Base-by-base conservation (phyloP, 2,329 filamentous ascomycete species). In the Alternaria sp. region DNA sequence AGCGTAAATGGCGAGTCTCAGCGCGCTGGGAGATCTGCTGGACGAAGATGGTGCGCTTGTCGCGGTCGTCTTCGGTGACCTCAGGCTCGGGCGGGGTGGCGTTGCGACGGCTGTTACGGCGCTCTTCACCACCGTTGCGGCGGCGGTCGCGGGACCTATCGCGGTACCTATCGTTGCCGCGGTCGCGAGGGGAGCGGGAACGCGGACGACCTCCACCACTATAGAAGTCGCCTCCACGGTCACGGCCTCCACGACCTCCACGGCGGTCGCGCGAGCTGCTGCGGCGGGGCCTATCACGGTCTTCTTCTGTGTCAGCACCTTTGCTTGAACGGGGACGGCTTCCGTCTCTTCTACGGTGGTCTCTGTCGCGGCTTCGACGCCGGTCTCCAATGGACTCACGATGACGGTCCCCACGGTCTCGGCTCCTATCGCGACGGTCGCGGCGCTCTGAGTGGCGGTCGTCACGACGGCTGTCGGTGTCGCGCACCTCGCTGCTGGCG, bases 1-100 rank as follows among this genome's bases (percentile, higher is more conserved):
- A 86, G 78, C 96, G 94, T 64, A 99, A 84, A 78, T 98, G 93
- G 73, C 92, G 93, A 55, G 92, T 97, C 70, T 94, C 89, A 66
- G 98, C 85, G 74, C 95, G 91, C 68, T 93, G 93, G 68, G 95
- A 95, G 75, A 99, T 90, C 80, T 99, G 95, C 83, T 99, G 95
- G 54, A 99, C 95, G 77, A 99, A 99, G 59, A 99, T 92, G 58
- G 96, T 99, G 72, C 95, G 91, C 71, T 92, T 90, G 81, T 99
- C 95, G 74, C 94, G 90, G 80, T 99, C 95, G 80, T 98, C 95
- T 78, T 97, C 93, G 71, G 91, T 97, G 60, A 91, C 87, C 74
- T 91, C 88, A 28, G 92, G 90, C 52, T 90, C 88, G 31, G 80
- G 80, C 28, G 55, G 55, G 6, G 83, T 83, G 62, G 78, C 78